Conservation (phyloP, 768 basidiomycete genomes). For the Megacollybia marginata region DNA sequence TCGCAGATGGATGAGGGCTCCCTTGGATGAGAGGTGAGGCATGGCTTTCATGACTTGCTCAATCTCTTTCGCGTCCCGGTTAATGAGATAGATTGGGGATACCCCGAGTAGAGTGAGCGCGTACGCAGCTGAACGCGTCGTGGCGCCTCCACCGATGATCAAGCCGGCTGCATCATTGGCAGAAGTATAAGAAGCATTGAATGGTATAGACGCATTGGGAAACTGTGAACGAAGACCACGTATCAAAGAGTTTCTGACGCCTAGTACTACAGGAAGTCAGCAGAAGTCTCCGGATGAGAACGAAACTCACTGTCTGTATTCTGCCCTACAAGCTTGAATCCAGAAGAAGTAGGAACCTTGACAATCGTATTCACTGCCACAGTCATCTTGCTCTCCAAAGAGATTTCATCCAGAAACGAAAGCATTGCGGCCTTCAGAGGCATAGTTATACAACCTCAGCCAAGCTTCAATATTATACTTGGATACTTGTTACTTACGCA, state of each 20-base stretch:
- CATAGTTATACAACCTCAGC: too few relatives aligned
- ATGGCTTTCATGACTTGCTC: slow-evolving; percentile 10
- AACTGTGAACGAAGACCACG: slow-evolving; percentile 18
- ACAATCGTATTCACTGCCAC: slow-evolving; percentile 29
- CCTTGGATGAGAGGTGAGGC: slow-evolving; percentile 13
- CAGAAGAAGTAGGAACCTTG: slow-evolving; percentile 19
- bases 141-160: slow-evolving; percentile 31
- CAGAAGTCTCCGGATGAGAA: too few relatives aligned
- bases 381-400: slow-evolving; percentile 22
- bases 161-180: slow-evolving; percentile 17
- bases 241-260: slow-evolving; percentile 25
- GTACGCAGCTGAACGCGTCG: slow-evolving; percentile 29
- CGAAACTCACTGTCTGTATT: slow-evolving; percentile 21
- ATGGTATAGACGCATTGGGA: slow-evolving; percentile 10
- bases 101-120: slow-evolving; percentile 45
- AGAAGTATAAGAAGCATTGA: slow-evolving; percentile 13
- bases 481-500: too few relatives aligned
- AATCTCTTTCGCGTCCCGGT: slow-evolving; percentile 25
- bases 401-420: slow-evolving; percentile 23
- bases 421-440: slow-evolving; percentile 26
- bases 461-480: too few relatives aligned
- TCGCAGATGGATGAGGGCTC: slow-evolving; percentile 21
- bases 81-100: slow-evolving; percentile 35
- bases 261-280: slow-evolving; percentile 12
- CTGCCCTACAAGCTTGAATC: slow-evolving; percentile 24